Conservation (phyloP, 1,284 basidiomycete species). For the Moniliophthora roreri region DNA sequence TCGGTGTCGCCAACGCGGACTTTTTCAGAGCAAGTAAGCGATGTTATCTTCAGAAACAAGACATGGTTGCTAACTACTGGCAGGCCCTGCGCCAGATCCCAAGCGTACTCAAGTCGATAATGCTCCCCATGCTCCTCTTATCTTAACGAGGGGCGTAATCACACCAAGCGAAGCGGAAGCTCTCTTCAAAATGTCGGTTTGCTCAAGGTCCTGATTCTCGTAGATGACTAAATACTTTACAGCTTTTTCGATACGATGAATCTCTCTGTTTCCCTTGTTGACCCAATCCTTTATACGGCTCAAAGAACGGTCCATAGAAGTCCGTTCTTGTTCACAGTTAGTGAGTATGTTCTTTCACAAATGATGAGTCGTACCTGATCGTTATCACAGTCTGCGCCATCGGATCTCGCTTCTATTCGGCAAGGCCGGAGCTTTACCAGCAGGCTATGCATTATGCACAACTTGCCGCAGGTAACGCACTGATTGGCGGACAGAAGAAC, state of each 20-base stretch:
- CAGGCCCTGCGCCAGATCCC: conserved; percentile 47
- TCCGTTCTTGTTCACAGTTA: conserved; percentile 80
- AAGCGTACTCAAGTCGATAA: conserved; percentile 27
- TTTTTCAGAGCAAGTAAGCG: conserved; percentile 66
- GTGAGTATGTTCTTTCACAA: conserved; percentile 45
- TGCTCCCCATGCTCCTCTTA: conserved; percentile 60
- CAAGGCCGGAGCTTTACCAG: conserved; percentile 64
- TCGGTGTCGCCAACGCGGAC: conserved; percentile 62
- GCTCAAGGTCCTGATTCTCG: conserved; percentile 4
- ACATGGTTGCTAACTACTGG: conserved; percentile 10
- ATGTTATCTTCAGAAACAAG: neutral
- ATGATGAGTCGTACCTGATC: conserved; percentile 25
- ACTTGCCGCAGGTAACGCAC: conserved; percentile 67
- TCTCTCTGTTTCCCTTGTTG: conserved; percentile 65
- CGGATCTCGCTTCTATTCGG: conserved; percentile 69
- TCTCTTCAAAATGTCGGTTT: conserved; percentile 73
- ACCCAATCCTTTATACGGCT: conserved; percentile 75
- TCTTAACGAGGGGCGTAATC: conserved; percentile 70
- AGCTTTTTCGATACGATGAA: conserved; percentile 81
- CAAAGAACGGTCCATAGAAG: conserved; percentile 72
- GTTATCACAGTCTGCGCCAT: conserved; percentile 60
- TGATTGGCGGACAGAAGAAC: conserved; percentile 72
- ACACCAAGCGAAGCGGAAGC: conserved; percentile 71
- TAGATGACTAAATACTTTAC: conserved; percentile 9
- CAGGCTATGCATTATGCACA: conserved; percentile 72